Percentiles rank a stretch among this genome's conserved stretches.
Conservation (phyloP, 306 rosid genomes). For the Vigna angularis region DNA sequence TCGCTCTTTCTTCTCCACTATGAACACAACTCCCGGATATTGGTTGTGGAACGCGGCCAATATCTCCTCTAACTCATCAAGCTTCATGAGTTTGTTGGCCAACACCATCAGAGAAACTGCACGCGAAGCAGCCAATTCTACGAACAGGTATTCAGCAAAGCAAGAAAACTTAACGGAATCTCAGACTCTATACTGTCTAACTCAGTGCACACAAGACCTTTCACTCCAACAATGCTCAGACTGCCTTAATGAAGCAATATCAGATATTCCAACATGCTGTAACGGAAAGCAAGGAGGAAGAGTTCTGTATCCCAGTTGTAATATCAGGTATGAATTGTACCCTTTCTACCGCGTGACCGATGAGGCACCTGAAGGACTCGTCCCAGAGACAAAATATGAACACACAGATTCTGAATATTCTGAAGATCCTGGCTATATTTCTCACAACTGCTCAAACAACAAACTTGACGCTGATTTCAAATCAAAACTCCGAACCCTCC, state of each 20-base stretch:
- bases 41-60: fast-evolving
- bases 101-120: not conserved
- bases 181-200: not conserved
- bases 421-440: not conserved
- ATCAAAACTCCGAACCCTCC: not conserved
- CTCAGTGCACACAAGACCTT: conserved; percentile 10
- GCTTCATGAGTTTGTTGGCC: not conserved
- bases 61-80: not conserved
- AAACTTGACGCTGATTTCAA: not conserved
- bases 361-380: not conserved
- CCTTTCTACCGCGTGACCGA: not conserved
- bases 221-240: not conserved
- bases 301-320: not conserved
- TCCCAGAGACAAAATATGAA: not conserved
- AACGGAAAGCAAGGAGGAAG: not conserved
- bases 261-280: fast-evolving
- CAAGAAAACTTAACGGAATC: not conserved
- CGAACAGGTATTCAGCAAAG: not conserved
- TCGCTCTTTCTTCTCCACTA: not conserved
- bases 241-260: not conserved
- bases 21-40: not conserved
- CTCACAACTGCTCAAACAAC: not conserved
- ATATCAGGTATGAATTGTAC: not conserved
- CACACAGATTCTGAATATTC: not conserved
- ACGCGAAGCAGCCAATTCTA: not conserved